Evolutionary conservation across 2,329 filamentous ascomycete species (phyloP).

Genomic region (Lizonia empirigonia): DNA sequence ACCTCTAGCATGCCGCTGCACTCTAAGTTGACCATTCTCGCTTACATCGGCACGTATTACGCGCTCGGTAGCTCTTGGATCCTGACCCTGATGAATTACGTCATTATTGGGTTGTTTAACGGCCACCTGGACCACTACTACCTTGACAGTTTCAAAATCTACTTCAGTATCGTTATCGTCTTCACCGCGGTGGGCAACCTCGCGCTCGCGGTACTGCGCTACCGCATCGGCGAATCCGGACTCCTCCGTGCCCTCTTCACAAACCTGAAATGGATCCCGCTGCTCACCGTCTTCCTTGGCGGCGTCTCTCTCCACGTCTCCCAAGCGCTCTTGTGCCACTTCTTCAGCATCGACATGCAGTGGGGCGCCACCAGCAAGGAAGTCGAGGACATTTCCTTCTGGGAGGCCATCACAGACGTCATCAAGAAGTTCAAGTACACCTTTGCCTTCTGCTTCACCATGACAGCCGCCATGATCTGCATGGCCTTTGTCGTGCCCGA

Average conservation of each 20-base stretch:
- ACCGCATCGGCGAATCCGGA: conserved; percentile 62
- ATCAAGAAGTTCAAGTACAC: conserved; percentile 72
- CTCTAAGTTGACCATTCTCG: conserved; percentile 73
- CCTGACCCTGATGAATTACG: conserved; percentile 72
- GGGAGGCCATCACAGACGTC: conserved; percentile 80
- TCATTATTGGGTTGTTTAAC: conserved; percentile 73
- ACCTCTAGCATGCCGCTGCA: conserved; percentile 65
- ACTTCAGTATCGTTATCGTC: conserved; percentile 66
- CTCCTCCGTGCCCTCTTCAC: conserved; percentile 58
- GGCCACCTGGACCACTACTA: conserved; percentile 81
- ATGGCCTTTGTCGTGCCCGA: conserved; percentile 70
- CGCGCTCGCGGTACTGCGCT: conserved; percentile 66
- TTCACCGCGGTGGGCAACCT: conserved; percentile 68
- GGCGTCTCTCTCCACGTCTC: conserved; percentile 81
- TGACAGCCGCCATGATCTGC: conserved; percentile 66
- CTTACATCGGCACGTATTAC: conserved; percentile 74
- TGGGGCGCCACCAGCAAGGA: conserved; percentile 89
- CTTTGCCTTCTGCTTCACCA: conserved; percentile 68
- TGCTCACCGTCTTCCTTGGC: conserved; percentile 80
- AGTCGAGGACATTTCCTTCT: conserved; percentile 80
- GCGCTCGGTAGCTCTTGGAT: conserved; percentile 71
- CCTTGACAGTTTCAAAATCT: conserved; percentile 73
- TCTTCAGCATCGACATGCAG: conserved; percentile 84
- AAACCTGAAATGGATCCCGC: conserved; percentile 68
- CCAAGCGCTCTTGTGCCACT: conserved; percentile 78